phyloP scores from a whole-genome alignment of 768 basidiomycete species.

The Ephemerocybe angulata region DNA sequence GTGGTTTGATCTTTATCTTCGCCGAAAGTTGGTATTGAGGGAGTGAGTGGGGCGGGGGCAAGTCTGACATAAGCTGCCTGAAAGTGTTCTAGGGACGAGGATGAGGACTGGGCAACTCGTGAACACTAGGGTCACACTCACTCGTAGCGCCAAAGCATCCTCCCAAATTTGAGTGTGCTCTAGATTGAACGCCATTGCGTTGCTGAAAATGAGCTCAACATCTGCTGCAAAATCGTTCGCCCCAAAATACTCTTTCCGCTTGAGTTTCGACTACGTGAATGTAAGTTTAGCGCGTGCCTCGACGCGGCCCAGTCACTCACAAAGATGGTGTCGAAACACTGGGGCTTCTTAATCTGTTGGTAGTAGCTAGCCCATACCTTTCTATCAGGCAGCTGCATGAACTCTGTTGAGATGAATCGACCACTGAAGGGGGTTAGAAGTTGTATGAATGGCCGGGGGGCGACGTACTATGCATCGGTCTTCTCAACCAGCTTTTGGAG shows the following conservation, averaged over 20 bases:
- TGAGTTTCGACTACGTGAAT: constrained; percentile 66
- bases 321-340: constrained; percentile 72
- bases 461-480: constrained; percentile 62
- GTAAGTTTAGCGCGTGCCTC: constrained; percentile 8
- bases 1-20: constrained; percentile 74
- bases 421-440: constrained; percentile 42
- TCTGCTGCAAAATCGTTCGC: constrained; percentile 76
- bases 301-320: constrained; percentile 39
- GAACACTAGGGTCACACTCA: constrained; percentile 28
- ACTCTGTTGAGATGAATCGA: constrained; percentile 63
- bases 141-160: constrained; percentile 65
- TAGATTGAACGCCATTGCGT: constrained; percentile 85
- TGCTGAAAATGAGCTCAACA: constrained; percentile 86
- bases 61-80: constrained; percentile 70
- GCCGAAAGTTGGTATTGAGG: constrained; percentile 58
- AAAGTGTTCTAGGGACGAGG: constrained; percentile 73
- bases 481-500: constrained; percentile 73
- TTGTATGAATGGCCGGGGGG: not conserved
- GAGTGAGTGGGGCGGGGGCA: constrained; percentile 64
- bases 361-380: constrained; percentile 81
- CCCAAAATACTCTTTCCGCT: constrained; percentile 71
- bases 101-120: constrained; percentile 9
- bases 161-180: constrained; percentile 83
- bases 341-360: constrained; percentile 72
- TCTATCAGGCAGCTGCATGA: constrained; percentile 81